A percentile compares a stretch with the other conserved stretches of the same genome.
phyloP scores from a whole-genome alignment of 352 stramenopile genomes.

The Pythium brachiatum region DNA sequence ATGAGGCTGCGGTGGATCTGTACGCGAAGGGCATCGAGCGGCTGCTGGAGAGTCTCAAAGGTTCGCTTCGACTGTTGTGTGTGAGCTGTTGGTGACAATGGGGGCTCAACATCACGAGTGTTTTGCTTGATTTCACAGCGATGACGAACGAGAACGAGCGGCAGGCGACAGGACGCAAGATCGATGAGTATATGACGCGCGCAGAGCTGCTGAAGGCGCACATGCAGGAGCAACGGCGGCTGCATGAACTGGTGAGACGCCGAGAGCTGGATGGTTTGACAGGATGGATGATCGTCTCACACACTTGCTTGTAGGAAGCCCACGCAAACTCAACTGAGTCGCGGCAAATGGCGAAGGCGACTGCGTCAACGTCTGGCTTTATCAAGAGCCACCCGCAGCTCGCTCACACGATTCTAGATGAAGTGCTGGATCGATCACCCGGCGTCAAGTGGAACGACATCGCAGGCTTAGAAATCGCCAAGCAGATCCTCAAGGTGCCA shows the following conservation, averaged over 20 bases:
- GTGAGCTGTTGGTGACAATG: neutral
- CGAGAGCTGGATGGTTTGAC: no score
- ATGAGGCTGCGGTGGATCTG: conserved; percentile 55
- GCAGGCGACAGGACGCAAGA: conserved; percentile 41
- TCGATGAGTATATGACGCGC: conserved; percentile 78
- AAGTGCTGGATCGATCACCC: conserved; percentile 78
- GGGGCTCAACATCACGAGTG: neutral
- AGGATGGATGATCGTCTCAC: neutral
- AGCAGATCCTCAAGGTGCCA: conserved; percentile 85
- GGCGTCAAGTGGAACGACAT: conserved; percentile 84
- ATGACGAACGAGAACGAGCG: conserved; percentile 33
- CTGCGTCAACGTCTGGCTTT: conserved; percentile 27
- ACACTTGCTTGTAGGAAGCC: neutral
- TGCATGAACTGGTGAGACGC: conserved; percentile 19
- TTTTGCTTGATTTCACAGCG: conserved; percentile 24
- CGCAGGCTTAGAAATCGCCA: conserved; percentile 74
- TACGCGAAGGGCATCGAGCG: conserved; percentile 75
- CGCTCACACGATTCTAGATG: conserved; percentile 77
- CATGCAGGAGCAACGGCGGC: conserved; percentile 18
- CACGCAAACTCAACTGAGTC: neutral
- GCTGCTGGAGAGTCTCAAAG: conserved; percentile 59
- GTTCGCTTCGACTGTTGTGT: conserved; percentile 27
- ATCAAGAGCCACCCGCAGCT: conserved; percentile 57
- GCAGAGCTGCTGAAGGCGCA: conserved; percentile 65
- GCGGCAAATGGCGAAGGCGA: neutral